phyloP scores from a whole-genome alignment of 495 filamentous ascomycete genomes.

The Annulohypoxylon maeteangense region DNA sequence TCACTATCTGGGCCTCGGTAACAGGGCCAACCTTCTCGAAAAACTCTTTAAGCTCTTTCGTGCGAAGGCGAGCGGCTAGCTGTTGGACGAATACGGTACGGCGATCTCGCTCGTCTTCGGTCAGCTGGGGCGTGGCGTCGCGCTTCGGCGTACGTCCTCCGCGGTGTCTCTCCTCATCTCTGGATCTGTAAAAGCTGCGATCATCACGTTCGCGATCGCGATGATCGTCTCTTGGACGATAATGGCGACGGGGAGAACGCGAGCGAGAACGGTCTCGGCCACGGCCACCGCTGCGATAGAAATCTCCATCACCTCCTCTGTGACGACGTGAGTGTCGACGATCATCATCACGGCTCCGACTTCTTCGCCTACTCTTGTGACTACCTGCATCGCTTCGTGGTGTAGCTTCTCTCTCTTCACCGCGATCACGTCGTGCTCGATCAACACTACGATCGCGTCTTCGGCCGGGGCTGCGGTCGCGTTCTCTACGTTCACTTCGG shows the following conservation, averaged over 20 bases:
- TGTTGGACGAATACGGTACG: slow-evolving; percentile 99
- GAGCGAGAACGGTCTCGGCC: slow-evolving; percentile 76
- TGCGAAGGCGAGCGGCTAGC: slow-evolving; percentile 89
- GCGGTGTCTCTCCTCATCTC: slow-evolving; percentile 61
- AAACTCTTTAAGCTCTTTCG: slow-evolving; percentile 91
- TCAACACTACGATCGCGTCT: slow-evolving; percentile 75
- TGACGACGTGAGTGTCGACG: slow-evolving; percentile 82
- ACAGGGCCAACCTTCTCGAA: slow-evolving; percentile 97
- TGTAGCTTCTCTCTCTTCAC: slow-evolving; percentile 67
- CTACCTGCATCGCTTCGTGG: slow-evolving; percentile 84
- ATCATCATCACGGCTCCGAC: slow-evolving; percentile 82
- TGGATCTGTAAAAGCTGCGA: slow-evolving; percentile 61
- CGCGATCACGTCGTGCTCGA: slow-evolving; percentile 51
- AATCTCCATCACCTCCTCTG: slow-evolving; percentile 77
- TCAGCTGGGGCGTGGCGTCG: slow-evolving; percentile 70
- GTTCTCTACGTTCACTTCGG: slow-evolving; percentile 50
- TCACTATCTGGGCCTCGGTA: slow-evolving; percentile 99
- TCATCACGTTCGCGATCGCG: slow-evolving; percentile 63
- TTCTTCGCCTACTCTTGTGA: slow-evolving; percentile 84
- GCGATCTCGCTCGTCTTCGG: slow-evolving; percentile 95
- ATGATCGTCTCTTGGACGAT: slow-evolving; percentile 73
- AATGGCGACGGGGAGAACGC: slow-evolving; percentile 80
- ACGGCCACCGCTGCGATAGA: slow-evolving; percentile 71
- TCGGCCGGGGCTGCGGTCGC: slow-evolving; percentile 64
- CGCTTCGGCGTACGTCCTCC: slow-evolving; percentile 63